Percentiles rank a stretch among this genome's conserved stretches.
Conservation (phyloP, 768 basidiomycete genomes). For the Coprinopsis marcescibilis region DNA sequence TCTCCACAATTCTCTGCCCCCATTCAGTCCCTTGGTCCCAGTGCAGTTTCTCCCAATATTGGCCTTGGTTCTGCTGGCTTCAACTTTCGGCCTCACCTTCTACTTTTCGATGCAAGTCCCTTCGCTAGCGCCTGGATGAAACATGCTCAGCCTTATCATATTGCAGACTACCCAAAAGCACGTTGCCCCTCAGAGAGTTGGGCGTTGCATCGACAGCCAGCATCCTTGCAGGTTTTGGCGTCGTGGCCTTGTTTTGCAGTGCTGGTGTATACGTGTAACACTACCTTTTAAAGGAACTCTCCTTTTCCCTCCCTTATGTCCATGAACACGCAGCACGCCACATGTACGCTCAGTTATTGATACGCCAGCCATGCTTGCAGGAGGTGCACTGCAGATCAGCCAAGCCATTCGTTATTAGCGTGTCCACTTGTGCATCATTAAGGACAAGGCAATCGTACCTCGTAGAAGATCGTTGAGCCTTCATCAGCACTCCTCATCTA, state of each 20-base stretch:
- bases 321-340: too few relatives aligned
- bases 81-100: slow-evolving; percentile 83
- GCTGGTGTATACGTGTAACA: slow-evolving; percentile 74
- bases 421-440: too few relatives aligned
- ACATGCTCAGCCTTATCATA: slow-evolving; percentile 8
- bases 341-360: slow-evolving; percentile 58
- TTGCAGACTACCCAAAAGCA: slow-evolving; percentile 70
- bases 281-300: slow-evolving; percentile 9
- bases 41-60: slow-evolving; percentile 64
- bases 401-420: too few relatives aligned
- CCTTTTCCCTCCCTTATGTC: neutral
- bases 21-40: slow-evolving; percentile 70
- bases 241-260: slow-evolving; percentile 84
- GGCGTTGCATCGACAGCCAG: slow-evolving; percentile 70
- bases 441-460: slow-evolving; percentile 47
- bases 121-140: slow-evolving; percentile 8
- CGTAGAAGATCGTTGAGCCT: slow-evolving; percentile 91
- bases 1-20: slow-evolving; percentile 58
- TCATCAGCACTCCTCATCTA: slow-evolving; percentile 90
- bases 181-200: slow-evolving; percentile 56
- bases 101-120: slow-evolving; percentile 79
- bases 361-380: slow-evolving; percentile 77
- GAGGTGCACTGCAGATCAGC: slow-evolving; percentile 58
- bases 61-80: slow-evolving; percentile 63
- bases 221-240: slow-evolving; percentile 78